Base-by-base conservation (phyloP, 768 basidiomycete genomes). In the Podaxis sp. region DNA sequence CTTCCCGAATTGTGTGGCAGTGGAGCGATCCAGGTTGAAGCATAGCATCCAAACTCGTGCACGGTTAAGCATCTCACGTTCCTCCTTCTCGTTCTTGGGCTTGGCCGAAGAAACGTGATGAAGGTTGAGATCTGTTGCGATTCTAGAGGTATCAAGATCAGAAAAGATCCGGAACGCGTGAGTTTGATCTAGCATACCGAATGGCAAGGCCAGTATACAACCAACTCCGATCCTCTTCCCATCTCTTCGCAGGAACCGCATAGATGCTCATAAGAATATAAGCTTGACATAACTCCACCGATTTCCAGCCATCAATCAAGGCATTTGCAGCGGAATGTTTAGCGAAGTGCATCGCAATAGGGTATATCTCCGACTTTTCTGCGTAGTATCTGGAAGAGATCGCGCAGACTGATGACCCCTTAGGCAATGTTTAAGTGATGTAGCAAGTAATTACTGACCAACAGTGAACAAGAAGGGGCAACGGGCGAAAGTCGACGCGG, bases 171-270 rank as follows among this genome's bases (percentile, higher is more conserved):
- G n/a, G 4, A 8, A 20, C 28, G 26, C 20, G 10, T 37, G 64
- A 59, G 41, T 22, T n/a, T n/a, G 44, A 51, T 44, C 50, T 20
- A 22, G 60, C 72, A 41, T 63, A 86, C 87, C 91, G 87, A 37
- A 94, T 89, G 1, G 93, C 93, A 64, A 95, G 84, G 22, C 94
- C 93, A 3, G 92, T 90, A 70, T 93, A 93, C 53, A 95, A 73
- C 91, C 93, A 96, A 61, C 90, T 91, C 30, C 93, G 82, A 70
- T 96, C 93, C 67, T 96, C 93, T 68, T 96, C 93, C 89, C 94
- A 96, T 48, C 86, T 76, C 24, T 87, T 83, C 1, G 91, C 91
- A 3, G 91, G 91, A 1, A 92, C 88, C 50, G 87, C 85, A 69
- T 90, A 93, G 53, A 89, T 82, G 65, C 87, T 89, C 89, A 93